Conservation (phyloP, 768 basidiomycete genomes). For the Agrocybe pediades region DNA sequence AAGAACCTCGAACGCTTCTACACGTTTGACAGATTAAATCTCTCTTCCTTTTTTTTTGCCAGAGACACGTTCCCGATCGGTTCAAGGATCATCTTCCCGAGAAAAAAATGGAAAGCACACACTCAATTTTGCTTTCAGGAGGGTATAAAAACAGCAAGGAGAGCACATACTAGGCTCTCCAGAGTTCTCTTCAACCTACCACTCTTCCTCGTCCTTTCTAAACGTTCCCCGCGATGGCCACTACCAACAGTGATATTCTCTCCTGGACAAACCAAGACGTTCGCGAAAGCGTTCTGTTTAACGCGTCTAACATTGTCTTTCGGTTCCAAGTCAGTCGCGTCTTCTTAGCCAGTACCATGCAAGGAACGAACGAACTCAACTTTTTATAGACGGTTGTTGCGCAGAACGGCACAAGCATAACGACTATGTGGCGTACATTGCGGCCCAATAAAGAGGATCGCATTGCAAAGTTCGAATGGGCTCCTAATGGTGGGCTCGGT, state of each 20-base stretch:
- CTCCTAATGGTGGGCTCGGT: conserved; percentile 78
- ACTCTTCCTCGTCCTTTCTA: conserved; percentile 22
- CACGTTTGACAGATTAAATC: conserved; percentile 73
- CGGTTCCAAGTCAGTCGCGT: conserved; percentile 66
- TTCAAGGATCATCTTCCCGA: conserved; percentile 52
- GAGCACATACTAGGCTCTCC: conserved; percentile 32
- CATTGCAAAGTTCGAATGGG: conserved; percentile 88
- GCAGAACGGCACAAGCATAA: conserved; percentile 67
- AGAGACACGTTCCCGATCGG: conserved; percentile 79
- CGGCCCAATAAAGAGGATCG: conserved; percentile 86
- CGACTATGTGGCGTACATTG: conserved; percentile 79
- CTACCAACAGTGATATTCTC: conserved; percentile 66
- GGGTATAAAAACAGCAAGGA: conserved; percentile 58
- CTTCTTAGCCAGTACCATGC: conserved; percentile 5
- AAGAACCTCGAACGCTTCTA: conserved; percentile 63
- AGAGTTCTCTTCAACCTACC: conserved; percentile 23
- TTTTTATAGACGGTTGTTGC: conserved; percentile 63
- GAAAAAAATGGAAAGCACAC: conserved; percentile 36
- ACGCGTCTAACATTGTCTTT: conserved; percentile 78
- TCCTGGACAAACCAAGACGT: conserved; percentile 90
- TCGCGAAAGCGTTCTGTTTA: conserved; percentile 82
- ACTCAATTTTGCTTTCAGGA: conserved; percentile 43
- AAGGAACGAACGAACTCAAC: conserved; percentile 14
- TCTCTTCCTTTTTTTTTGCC: conserved; percentile 71
- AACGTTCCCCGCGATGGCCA: conserved; percentile 23